Conservation (phyloP, 495 filamentous ascomycete genomes). For the Annulohypoxylon maeteangense region DNA sequence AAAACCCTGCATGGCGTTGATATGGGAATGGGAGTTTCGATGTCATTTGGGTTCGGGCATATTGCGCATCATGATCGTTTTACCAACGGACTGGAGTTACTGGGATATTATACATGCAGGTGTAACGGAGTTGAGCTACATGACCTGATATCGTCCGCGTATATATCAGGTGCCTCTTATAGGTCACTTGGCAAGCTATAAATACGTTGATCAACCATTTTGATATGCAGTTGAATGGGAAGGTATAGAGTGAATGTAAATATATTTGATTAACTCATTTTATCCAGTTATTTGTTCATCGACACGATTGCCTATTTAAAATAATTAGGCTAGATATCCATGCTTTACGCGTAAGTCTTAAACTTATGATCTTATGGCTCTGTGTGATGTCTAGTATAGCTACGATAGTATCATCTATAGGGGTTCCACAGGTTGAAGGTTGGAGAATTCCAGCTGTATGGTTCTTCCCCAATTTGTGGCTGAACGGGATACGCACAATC, state of each 20-base stretch:
- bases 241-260: neutral
- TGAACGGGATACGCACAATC: neutral
- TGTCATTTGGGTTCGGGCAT: constrained; percentile 6
- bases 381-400: neutral
- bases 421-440: neutral
- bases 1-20: constrained; percentile 11
- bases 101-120: neutral
- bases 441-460: neutral
- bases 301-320: neutral
- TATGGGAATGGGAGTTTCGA: constrained; percentile 7
- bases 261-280: neutral
- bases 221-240: neutral
- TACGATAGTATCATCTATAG: neutral
- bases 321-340: neutral
- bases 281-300: neutral
- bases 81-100: neutral
- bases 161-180: neutral
- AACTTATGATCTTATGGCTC: neutral
- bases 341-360: neutral
- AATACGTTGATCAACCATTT: neutral
- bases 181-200: neutral
- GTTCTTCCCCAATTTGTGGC: neutral
- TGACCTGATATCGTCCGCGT: neutral
- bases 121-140: neutral
- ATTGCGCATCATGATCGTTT: constrained; percentile 11